A percentile compares a stretch with the other conserved stretches of the same genome.
Conservation (phyloP, 192 early-diverging fungal species). For the Cladochytrium replicatum region DNA sequence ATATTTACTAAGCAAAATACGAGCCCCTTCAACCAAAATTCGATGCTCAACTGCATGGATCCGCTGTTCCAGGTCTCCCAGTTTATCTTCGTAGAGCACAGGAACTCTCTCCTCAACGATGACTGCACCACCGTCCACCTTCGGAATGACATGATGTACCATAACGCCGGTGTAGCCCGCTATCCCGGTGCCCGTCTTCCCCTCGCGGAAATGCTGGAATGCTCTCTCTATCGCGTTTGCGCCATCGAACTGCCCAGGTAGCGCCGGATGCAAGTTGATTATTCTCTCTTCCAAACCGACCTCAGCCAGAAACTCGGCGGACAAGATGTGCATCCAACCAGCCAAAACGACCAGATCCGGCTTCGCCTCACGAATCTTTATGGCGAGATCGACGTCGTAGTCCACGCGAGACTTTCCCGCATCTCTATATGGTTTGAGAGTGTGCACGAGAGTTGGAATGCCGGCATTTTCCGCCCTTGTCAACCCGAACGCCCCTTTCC, state of each 20-base stretch:
- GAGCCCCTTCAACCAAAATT: constrained; percentile 72
- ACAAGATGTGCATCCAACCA: constrained; percentile 98
- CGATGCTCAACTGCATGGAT: constrained; percentile 88
- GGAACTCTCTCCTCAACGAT: constrained; percentile 68
- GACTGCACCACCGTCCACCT: constrained; percentile 91
- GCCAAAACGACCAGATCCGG: constrained; percentile 88
- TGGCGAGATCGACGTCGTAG: constrained; percentile 80
- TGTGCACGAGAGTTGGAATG: constrained; percentile 73
- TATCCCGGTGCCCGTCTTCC: constrained; percentile 51
- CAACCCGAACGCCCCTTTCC: constrained; percentile 76
- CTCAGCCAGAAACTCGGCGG: constrained; percentile 66
- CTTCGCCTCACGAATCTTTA: constrained; percentile 15
- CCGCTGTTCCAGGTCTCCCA: constrained; percentile 71
- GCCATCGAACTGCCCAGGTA: constrained; percentile 96
- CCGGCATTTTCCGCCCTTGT: constrained; percentile 65
- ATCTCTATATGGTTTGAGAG: constrained; percentile 79
- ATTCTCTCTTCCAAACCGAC: constrained; percentile 45
- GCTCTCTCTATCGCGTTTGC: constrained; percentile 92
- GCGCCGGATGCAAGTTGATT: constrained; percentile 94
- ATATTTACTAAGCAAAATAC: constrained; percentile 34
- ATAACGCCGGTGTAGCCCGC: constrained; percentile 43
- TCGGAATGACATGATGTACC: constrained; percentile 90
- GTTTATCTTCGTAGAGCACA: constrained; percentile 63
- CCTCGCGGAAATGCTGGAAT: constrained; percentile 73
- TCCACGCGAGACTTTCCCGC: constrained; percentile 71